A percentile compares a stretch with the other conserved stretches of the same genome.
These are phyloP conservation scores for Peniophora sp. DNA, from an alignment of 1,284 basidiomycete species.

Conservation along the genomic window DNA sequence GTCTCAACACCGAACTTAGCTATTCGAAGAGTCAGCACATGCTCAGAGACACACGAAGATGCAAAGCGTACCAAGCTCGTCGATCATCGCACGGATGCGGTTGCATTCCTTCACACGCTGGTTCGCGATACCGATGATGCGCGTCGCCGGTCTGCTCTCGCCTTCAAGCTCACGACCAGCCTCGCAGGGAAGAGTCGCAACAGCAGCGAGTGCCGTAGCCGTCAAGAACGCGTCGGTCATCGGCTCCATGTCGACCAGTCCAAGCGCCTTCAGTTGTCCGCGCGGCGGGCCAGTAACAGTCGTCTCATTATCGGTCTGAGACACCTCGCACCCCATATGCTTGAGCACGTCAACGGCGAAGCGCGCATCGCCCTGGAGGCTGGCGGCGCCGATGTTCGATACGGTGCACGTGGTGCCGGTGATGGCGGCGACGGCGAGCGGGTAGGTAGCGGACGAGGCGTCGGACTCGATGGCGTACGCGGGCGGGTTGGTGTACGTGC, in stretches of 20 bases:
- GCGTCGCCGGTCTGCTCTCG: conserved; percentile 44
- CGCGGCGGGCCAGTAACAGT: conserved; percentile 88
- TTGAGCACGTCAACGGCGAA: conserved; percentile 92
- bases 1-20: conserved; percentile 95
- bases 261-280: conserved; percentile 77
- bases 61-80: conserved; percentile 65
- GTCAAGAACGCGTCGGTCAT: conserved; percentile 99
- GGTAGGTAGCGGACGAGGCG: conserved; percentile 94
- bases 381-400: conserved; percentile 83
- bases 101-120: conserved; percentile 99
- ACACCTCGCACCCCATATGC: conserved; percentile 91
- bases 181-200: conserved; percentile 53
- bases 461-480: conserved; percentile 93
- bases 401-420: conserved; percentile 94
- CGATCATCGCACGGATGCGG: conserved; percentile 93
- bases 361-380: conserved; percentile 92
- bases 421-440: conserved; percentile 93
- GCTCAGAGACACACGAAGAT: neutral
- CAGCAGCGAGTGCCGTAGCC: conserved; percentile 86
- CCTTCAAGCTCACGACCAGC: conserved; percentile 24
- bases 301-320: conserved; percentile 83
- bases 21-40: conserved; percentile 22
- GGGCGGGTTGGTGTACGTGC: conserved; percentile 71
- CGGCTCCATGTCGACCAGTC: conserved; percentile 95
- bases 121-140: conserved; percentile 95